A percentile compares a stretch with the other conserved stretches of the same genome.
phyloP scores from a whole-genome alignment of 2,329 filamentous ascomycete genomes.

The Penicillium sp. region DNA sequence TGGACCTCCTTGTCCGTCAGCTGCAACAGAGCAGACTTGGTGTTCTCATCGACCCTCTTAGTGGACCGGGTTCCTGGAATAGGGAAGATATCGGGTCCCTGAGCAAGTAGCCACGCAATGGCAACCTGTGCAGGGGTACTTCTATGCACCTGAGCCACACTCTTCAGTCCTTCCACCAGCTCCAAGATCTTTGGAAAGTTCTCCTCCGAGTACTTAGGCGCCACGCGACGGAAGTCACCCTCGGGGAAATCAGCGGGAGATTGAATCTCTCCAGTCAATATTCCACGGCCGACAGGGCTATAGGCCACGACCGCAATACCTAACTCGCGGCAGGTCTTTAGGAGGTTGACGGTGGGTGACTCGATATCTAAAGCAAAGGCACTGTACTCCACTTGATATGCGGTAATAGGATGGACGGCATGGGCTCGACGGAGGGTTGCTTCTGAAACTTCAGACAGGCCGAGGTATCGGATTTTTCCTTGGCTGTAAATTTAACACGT shows the following conservation, averaged over 20 bases:
- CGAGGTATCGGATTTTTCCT: slow-evolving; percentile 52
- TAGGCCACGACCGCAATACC: slow-evolving; percentile 58
- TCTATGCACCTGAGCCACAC: slow-evolving; percentile 53
- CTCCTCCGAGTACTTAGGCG: slow-evolving; percentile 50
- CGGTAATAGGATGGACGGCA: slow-evolving; percentile 47
- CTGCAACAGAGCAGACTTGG: slow-evolving; percentile 9
- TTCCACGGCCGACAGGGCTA: slow-evolving; percentile 58
- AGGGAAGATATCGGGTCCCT: slow-evolving; percentile 43
- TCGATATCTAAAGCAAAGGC: slow-evolving; percentile 51
- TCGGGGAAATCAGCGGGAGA: slow-evolving; percentile 47
- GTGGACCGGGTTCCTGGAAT: slow-evolving; percentile 29
- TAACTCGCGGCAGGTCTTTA: slow-evolving; percentile 57
- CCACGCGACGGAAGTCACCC: slow-evolving; percentile 47
- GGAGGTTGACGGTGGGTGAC: slow-evolving; percentile 41
- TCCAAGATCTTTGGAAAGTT: slow-evolving; percentile 56
- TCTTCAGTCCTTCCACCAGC: slow-evolving; percentile 50
- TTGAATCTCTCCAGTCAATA: slow-evolving; percentile 53
- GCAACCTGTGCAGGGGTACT: slow-evolving; percentile 58
- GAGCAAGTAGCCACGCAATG: slow-evolving; percentile 61
- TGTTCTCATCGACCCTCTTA: slow-evolving; percentile 23
- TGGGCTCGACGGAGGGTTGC: slow-evolving; percentile 49
- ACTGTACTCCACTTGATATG: slow-evolving; percentile 53
- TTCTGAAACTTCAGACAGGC: slow-evolving; percentile 47
- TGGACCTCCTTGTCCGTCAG: slow-evolving; percentile 22
- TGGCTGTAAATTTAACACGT: slow-evolving; percentile 15